Percentiles rank a stretch among this genome's conserved stretches.
These are phyloP conservation scores for Nissolia schottii DNA, from an alignment of 306 rosid species.

Conservation along the genomic window DNA sequence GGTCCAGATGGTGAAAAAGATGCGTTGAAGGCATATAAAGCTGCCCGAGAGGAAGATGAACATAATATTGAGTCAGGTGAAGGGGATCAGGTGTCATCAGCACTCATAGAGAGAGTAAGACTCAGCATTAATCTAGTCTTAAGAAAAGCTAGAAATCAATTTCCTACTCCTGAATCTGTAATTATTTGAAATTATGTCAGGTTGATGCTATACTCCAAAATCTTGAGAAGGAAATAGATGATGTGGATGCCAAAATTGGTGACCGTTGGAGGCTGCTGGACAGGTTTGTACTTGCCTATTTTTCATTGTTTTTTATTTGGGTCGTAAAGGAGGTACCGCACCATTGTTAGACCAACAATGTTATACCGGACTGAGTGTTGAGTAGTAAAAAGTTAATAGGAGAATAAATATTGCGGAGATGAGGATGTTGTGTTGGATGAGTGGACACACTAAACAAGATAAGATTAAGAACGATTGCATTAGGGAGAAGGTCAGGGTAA, in stretches of 20 bases:
- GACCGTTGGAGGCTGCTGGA: slow-evolving; percentile 80
- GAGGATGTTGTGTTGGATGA: too few relatives aligned
- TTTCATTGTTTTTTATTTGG: background rate
- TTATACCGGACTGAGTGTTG: too few relatives aligned
- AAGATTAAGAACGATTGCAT: too few relatives aligned
- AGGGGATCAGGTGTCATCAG: slow-evolving; percentile 69
- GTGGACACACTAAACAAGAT: too few relatives aligned
- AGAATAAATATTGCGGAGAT: too few relatives aligned
- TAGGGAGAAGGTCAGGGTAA: too few relatives aligned
- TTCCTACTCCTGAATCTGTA: slow-evolving; percentile 2
- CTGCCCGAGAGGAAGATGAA: slow-evolving; percentile 70
- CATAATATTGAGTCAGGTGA: slow-evolving; percentile 40
- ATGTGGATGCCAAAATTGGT: slow-evolving; percentile 93
- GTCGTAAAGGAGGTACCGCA: background rate
- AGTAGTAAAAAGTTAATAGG: too few relatives aligned
- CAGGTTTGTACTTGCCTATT: slow-evolving; percentile 49
- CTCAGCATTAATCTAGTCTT: slow-evolving; percentile 2
- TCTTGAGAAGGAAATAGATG: slow-evolving; percentile 94
- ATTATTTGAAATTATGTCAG: slow-evolving; percentile 39
- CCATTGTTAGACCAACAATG: too few relatives aligned
- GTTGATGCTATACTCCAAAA: slow-evolving; percentile 94
- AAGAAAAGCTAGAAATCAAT: background rate
- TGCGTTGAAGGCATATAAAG: slow-evolving; percentile 81
- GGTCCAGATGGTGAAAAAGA: slow-evolving; percentile 63
- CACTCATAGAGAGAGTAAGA: slow-evolving; percentile 75